phyloP scores from a whole-genome alignment of 2,329 filamentous ascomycete genomes.

The Elsinoe fawcettii region DNA sequence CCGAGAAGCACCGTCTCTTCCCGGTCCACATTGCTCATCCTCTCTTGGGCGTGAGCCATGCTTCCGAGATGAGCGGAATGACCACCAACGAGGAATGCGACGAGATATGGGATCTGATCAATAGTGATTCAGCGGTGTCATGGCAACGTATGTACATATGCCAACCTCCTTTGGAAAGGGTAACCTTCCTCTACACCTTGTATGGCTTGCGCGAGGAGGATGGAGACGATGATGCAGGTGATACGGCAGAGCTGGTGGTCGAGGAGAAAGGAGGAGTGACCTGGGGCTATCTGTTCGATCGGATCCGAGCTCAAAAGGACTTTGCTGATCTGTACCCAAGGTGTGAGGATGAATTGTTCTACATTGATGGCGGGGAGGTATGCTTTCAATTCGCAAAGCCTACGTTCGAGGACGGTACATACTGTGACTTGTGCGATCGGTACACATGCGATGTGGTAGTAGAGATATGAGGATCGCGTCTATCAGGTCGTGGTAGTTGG shows the following conservation, averaged over 20 bases:
- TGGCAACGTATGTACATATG: not conserved
- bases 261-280: not conserved
- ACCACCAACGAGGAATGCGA: not conserved
- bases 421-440: not conserved
- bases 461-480: not conserved
- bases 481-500: too few species aligned
- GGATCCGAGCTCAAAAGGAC: not conserved
- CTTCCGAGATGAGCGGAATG: not conserved
- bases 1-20: not conserved
- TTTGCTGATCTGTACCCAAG: not conserved
- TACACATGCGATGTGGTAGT: not conserved
- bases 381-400: not conserved
- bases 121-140: not conserved
- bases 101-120: not conserved
- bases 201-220: not conserved
- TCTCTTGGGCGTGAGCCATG: not conserved
- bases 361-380: not conserved
- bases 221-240: not conserved
- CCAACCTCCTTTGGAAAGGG: not conserved
- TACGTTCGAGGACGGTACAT: not conserved
- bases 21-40: not conserved
- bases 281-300: not conserved
- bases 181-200: not conserved
- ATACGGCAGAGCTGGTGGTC: not conserved
- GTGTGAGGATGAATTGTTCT: not conserved